These are phyloP conservation scores for Allomyces macrogynus DNA, from an alignment of 192 early-diverging fungal genomes.

Conservation along the genomic window DNA sequence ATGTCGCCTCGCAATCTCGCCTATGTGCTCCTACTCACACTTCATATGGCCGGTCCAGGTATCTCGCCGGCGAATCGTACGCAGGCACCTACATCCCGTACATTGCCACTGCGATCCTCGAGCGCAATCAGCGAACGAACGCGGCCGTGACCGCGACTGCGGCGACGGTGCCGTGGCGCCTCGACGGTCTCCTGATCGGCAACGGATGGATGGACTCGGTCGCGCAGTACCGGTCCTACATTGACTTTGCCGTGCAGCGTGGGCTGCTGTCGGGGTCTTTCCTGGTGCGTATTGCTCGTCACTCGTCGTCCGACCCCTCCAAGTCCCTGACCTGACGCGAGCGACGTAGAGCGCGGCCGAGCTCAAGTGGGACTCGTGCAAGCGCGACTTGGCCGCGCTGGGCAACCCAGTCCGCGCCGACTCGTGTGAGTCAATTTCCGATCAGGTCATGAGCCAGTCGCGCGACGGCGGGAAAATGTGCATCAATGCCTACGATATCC, in stretches of 20 bases:
- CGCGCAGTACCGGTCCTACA: constrained; percentile 12
- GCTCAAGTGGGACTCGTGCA: constrained; percentile 8
- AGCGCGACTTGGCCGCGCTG: background rate
- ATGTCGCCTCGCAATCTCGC: too few species aligned
- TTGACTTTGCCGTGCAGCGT: constrained; percentile 13
- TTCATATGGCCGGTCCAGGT: too few species aligned
- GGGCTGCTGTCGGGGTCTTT: constrained; percentile 8
- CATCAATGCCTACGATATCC: constrained; percentile 36
- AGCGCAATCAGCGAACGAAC: constrained; percentile 1
- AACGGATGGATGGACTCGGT: constrained; percentile 37
- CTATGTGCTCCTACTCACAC: too few species aligned
- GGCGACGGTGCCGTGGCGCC: background rate
- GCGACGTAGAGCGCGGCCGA: background rate
- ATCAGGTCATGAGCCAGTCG: background rate
- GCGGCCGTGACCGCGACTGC: background rate
- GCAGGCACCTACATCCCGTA: constrained; percentile 34
- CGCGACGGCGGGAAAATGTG: constrained; percentile 11
- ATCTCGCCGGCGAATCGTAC: constrained; percentile 28
- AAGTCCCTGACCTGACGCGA: too few species aligned
- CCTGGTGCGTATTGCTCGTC: constrained; percentile 4
- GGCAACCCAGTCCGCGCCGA: background rate
- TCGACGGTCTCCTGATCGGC: constrained; percentile 24
- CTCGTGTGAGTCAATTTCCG: background rate
- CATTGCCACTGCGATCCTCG: constrained; percentile 18
- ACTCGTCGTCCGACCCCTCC: too few species aligned